A percentile compares a stretch with the other conserved stretches of the same genome.
Conservation (phyloP, 1,284 basidiomycete genomes). For the Rhodotorula sp. region DNA sequence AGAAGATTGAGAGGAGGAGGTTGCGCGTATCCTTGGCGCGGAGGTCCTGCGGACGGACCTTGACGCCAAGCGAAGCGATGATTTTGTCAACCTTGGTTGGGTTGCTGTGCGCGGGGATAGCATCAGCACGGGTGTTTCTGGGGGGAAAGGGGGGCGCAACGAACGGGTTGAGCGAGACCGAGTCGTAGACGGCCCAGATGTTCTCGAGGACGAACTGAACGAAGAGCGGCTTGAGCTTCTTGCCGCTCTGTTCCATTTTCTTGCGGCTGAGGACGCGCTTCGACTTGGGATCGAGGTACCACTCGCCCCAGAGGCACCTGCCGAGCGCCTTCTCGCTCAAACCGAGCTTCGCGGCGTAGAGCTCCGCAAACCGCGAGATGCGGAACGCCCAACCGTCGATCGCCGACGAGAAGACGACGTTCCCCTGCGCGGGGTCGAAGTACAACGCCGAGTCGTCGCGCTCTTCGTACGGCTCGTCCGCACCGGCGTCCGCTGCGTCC, state of each 20-base stretch:
- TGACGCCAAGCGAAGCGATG: constrained; percentile 76
- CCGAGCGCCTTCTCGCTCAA: constrained; percentile 86
- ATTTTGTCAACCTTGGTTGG: constrained; percentile 88
- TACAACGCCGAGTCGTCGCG: constrained; percentile 97
- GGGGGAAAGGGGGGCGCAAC: constrained; percentile 51
- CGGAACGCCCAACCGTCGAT: constrained; percentile 99
- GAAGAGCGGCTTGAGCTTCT: constrained; percentile 86
- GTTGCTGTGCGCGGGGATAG: constrained; percentile 61
- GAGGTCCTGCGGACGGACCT: constrained; percentile 84
- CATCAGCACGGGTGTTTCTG: not conserved
- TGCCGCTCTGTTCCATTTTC: constrained; percentile 59
- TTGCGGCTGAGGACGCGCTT: constrained; percentile 91
- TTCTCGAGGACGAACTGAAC: constrained; percentile 98
- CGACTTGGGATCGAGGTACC: constrained; percentile 93
- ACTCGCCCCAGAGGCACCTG: constrained; percentile 94
- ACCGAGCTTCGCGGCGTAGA: constrained; percentile 88
- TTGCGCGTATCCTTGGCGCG: constrained; percentile 86
- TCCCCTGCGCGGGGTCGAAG: constrained; percentile 93
- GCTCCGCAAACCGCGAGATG: constrained; percentile 86
- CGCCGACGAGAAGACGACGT: constrained; percentile 95
- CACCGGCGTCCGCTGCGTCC: constrained; percentile 61
- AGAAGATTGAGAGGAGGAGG: constrained; percentile 82
- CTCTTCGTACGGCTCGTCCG: constrained; percentile 67
- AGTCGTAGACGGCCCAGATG: constrained; percentile 95
- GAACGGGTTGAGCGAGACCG: constrained; percentile 79